Conservation (phyloP, 2,329 filamentous ascomycete species). For the Diplodia scrobiculata region DNA sequence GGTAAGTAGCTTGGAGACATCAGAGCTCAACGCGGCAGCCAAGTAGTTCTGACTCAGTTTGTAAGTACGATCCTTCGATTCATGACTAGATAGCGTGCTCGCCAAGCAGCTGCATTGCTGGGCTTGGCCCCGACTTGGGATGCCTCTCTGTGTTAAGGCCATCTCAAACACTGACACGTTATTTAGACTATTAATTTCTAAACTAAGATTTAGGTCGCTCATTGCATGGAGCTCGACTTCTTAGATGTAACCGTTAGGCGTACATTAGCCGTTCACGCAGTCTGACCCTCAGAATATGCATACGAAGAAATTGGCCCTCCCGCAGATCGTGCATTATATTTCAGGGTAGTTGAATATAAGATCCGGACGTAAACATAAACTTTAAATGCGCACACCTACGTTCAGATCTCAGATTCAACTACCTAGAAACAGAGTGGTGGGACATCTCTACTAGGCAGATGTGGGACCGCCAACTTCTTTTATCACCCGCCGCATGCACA, state of each 20-base stretch:
- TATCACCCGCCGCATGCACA: too few relatives aligned
- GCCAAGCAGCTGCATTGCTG: not conserved
- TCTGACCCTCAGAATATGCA: too few relatives aligned
- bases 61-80: not conserved
- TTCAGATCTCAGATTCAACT: too few relatives aligned
- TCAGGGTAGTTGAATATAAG: too few relatives aligned
- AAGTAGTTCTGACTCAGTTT: not conserved
- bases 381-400: too few relatives aligned
- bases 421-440: too few relatives aligned
- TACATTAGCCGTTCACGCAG: not conserved
- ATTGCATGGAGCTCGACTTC: not conserved
- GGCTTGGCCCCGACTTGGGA: not conserved
- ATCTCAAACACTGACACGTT: not conserved
- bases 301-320: too few relatives aligned
- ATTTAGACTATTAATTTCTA: rapidly evolving
- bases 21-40: not conserved
- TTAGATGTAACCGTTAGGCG: not conserved
- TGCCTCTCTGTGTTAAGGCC: not conserved
- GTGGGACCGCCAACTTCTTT: too few relatives aligned
- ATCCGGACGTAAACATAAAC: too few relatives aligned
- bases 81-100: not conserved
- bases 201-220: not conserved
- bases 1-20: not conserved
- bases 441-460: too few relatives aligned
- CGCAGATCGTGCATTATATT: too few relatives aligned